phyloP scores from a whole-genome alignment of 352 stramenopile genomes.

The Phytophthora nicotianae region DNA sequence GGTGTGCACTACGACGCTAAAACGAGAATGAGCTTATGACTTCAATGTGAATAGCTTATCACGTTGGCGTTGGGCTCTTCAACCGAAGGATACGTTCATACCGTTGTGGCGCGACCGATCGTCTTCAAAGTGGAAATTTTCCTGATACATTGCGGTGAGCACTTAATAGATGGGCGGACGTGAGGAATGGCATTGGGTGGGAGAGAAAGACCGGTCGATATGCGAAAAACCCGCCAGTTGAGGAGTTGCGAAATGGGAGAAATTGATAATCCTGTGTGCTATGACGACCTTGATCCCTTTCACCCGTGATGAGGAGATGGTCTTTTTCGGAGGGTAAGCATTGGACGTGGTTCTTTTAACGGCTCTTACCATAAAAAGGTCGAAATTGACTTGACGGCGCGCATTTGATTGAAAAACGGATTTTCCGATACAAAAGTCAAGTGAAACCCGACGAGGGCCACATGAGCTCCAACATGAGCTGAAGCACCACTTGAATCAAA shows the following conservation, averaged over 20 bases:
- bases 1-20: constrained; percentile 15
- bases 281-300: not conserved
- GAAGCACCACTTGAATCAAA: constrained; percentile 30
- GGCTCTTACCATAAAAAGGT: constrained; percentile 10
- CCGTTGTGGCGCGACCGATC: constrained; percentile 1
- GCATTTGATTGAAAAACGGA: constrained; percentile 40
- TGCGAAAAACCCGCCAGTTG: constrained; percentile 8
- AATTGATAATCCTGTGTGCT: not conserved
- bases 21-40: constrained; percentile 21
- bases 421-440: constrained; percentile 33
- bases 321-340: constrained; percentile 2
- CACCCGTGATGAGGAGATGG: constrained; percentile 2
- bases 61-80: constrained; percentile 13
- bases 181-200: constrained; percentile 4
- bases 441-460: constrained; percentile 8
- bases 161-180: constrained; percentile 26
- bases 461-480: constrained; percentile 6
- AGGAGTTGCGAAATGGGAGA: not conserved
- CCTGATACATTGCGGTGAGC: constrained; percentile 27
- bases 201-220: constrained; percentile 11
- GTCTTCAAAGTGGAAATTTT: constrained; percentile 31
- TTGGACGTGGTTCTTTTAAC: constrained; percentile 4
- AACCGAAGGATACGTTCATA: constrained; percentile 18
- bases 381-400: not conserved
- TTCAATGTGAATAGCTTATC: constrained; percentile 12